Base-by-base conservation (phyloP, 331 rosid genomes). In the Rhamnella rubrinervis region DNA sequence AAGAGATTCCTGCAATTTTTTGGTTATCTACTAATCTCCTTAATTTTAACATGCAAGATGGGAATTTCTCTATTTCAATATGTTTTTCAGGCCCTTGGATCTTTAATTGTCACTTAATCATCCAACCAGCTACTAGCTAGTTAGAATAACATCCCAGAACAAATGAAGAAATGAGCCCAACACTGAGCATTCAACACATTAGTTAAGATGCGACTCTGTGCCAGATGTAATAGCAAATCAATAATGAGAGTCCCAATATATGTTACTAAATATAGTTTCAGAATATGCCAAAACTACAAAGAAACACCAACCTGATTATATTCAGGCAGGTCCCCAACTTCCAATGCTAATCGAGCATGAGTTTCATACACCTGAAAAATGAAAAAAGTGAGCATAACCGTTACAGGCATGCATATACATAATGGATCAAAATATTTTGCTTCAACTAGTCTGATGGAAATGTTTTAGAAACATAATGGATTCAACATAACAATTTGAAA, bases 281-380 rank as follows among this genome's bases (percentile, higher is more conserved):
- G 63, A 56, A 65, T 49, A 18, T n/a, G 39, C 78, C 55, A n/a
- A 73, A 19, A 61, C 26, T 21, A 46, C 20, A 66, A 17, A 55
- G 52, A 78, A 60, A 13, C 49, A 81, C 81, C 49, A 73, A 95
- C 99, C 93, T 95, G 99, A 80, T 95, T 95, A 78, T 78, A 91
- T 72, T 95, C 99, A 0, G 95, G 93, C 66, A 95, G 90, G 84
- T 95, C 99, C 57, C 99, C 99, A 76, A 83, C 71, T 81, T 95
- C 99, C 67, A 95, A 57, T n/a, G 99, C 85, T 75, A 89, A 70
- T 21, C 99, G 95, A 37, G 97, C 99, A 73, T 95, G 99, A 55
- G 97, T 89, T 84, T 95, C 97, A 46, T 95, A 95, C 68, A 95
- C 99, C 99, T 95, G 84, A 65, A 78, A 72, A 47, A 71, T 35